Base-by-base conservation (phyloP, 2,329 filamentous ascomycete species). In the Stagonosporopsis cucurbitacearum region DNA sequence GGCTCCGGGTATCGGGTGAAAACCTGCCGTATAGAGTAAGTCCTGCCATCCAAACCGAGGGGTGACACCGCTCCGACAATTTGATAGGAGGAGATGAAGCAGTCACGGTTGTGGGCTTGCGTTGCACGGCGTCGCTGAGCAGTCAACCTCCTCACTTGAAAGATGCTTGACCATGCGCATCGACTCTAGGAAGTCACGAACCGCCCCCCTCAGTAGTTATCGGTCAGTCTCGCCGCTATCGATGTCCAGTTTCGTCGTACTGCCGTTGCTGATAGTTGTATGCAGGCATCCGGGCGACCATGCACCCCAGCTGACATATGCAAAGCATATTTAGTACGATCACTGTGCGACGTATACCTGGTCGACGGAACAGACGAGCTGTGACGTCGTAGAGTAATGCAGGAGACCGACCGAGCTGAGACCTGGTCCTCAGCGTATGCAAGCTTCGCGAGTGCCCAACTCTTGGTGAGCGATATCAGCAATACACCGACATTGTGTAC, bases 1-100 rank as follows among this genome's bases (percentile, higher is more conserved):
- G 47, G 53, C 53, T 56, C 47, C 42, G 47, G 53, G 20, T 47
- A 12, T 36, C 35, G 33, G 22, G 44, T 26, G 26, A 32, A 39
- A n/a, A 50, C 30, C 42, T 56, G 23, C 47, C 42, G 20, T 25
- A 32, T 47, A 25, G 46, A 51, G 53, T 36, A 46, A 50, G 13
- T 32, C 4, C 30, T 32, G 30, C 30, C 6, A 23, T n/a, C 20
- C 43, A 32, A 47, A 56, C 46, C 35, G 42, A 50, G 41, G 28
- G 40, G 25, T 41, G 17, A n/a, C n/a, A 30, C n/a, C 40, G 41
- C 8, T 30, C 6, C 36, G n/a, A 19, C 6, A 32, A 6, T 17
- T 35, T 32, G 26, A 46, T 45, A 45, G 43, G 46, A 46, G 41
- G 26, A 36, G n/a, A 19, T 8, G 13, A 33, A 15, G n/a, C 5